A percentile compares a stretch with the other conserved stretches of the same genome.
Evolutionary conservation across 2,329 filamentous ascomycete genomes (phyloP).

Genomic region (Aspergillus fijiensis): DNA sequence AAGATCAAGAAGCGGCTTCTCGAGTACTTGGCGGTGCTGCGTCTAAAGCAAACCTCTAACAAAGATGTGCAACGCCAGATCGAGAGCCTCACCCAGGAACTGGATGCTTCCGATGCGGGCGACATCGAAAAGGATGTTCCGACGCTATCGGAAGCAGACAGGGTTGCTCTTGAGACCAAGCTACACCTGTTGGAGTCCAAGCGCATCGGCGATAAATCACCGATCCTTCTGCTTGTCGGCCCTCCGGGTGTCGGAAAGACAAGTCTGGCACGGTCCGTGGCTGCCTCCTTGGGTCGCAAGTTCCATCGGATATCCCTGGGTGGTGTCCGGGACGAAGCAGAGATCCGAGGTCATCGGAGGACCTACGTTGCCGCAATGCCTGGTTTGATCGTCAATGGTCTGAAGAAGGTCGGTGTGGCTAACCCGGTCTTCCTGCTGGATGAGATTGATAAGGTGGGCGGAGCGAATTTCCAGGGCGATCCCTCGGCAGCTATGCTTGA

Average conservation of each 20-base stretch:
- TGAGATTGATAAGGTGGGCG: constrained; percentile 96
- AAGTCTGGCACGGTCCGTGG: constrained; percentile 88
- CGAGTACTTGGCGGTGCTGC: constrained; percentile 93
- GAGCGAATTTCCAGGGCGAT: constrained; percentile 88
- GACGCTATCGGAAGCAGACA: constrained; percentile 47
- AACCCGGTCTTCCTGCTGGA: constrained; percentile 96
- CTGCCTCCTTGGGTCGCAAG: constrained; percentile 85
- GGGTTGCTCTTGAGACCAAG: constrained; percentile 57
- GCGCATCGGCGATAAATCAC: constrained; percentile 89
- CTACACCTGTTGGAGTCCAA: constrained; percentile 75
- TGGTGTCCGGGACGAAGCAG: constrained; percentile 92
- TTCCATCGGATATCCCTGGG: constrained; percentile 97
- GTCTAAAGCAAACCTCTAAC: constrained; percentile 90
- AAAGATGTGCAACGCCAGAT: constrained; percentile 79
- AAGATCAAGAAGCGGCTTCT: constrained; percentile 96
- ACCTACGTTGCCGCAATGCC: constrained; percentile 99
- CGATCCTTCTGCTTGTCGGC: constrained; percentile 88
- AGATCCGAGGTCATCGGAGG: constrained; percentile 89
- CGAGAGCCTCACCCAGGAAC: constrained; percentile 50
- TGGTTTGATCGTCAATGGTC: constrained; percentile 84
- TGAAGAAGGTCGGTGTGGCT: constrained; percentile 92
- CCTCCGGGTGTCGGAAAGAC: constrained; percentile 97
- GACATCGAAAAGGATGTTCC: constrained; percentile 60
- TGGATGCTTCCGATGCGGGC: constrained; percentile 35
- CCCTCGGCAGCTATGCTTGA: constrained; percentile 97